Evolutionary conservation across 305 asterid genomes (phyloP), one percentile per base, ranked within the genome.

Genomic region (Fraxinus greggii): DNA sequence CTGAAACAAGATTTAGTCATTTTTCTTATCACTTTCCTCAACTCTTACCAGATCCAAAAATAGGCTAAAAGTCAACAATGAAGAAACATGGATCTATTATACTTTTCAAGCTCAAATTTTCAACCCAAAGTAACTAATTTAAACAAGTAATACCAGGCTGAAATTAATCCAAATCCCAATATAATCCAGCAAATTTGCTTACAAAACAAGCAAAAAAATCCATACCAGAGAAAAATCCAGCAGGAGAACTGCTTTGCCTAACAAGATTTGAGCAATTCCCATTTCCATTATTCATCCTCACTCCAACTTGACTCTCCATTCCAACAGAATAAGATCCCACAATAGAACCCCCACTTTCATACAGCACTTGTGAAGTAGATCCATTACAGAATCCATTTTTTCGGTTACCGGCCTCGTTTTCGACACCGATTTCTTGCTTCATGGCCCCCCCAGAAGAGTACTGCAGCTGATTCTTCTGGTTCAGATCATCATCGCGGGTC

Each of bases 181-280:
- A 12, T 2, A 0, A 77, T 19, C 26, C 32, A 33, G 15, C 51
- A 77, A 79, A 13, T 29, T 72, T 33, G 24, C 74, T 48, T 12
- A 28, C 63, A 78, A 78, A 78, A 3, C 35, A 54, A n/a, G 56
- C 79, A 35, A 17, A 31, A 32, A 45, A 45, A 38, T 77, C n/a
- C 65, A 0, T 94, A 94, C 98, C 98, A 80, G 88, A 82, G 83
- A 93, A 91, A 81, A 93, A 89, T 23, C 93, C 98, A 82, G 97
- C 94, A 28, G 98, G 98, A 31, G 98, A 94, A 86, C 97, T 94
- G 86, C 91, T 94, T 38, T 94, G 98, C 76, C 93, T 90, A 67
- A 88, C 78, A 77, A 94, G 97, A 89, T 82, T 88, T 4, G 94
- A 88, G 83, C 80, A 10, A 83, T 83, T 89, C 36, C 84, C 84